Evolutionary conservation across 805 yeast genomes (phyloP), one percentile per base, ranked within the genome.

Genomic region (Candida quercuum): DNA sequence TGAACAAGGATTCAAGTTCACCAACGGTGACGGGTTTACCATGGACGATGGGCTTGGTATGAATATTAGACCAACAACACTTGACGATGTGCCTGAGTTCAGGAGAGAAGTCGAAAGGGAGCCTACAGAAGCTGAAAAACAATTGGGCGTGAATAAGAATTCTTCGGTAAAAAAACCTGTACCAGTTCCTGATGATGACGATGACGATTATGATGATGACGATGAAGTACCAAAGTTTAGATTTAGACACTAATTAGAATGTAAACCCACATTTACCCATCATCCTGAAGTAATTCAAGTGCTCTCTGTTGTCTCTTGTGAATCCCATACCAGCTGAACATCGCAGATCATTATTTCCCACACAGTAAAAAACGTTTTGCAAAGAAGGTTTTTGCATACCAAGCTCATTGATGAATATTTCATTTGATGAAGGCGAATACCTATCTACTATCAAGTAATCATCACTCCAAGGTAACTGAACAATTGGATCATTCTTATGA

Each of bases 351-450:
- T 64, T 81, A 35, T 63, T 86, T 38, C 88, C 88, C 0, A 63
- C 71, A 43, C 74, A 88, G 12, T 79, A 88, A 79, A 75, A 83
- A 47, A 86, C 95, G 0, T 81, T 91, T 13, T 36, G 28, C 5
- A 42, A 19, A 1, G 14, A 14, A 6, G 57, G 55, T 4, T 26
- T 6, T 3, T 42, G 46, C 5, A 23, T 28, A 3, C 52, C 50
- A 19, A 41, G 21, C 27, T 51, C 54, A 37, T 52, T 35, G 13
- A 54, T 52, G 35, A 43, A 54, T 8, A 54, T 42, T 36, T 54
- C 57, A 32, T 43, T 42, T 3, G 42, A 36, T 2, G 45, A 38
- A 29, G 49, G 57, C 1, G 17, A 5, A 23, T 48, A 54, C 10
- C 19, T 32, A 12, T 52, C 50, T 4, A 46, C 49, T 17, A 45